Base-by-base conservation (phyloP, 2,329 filamentous ascomycete species). In the Fusarium denticulatum region DNA sequence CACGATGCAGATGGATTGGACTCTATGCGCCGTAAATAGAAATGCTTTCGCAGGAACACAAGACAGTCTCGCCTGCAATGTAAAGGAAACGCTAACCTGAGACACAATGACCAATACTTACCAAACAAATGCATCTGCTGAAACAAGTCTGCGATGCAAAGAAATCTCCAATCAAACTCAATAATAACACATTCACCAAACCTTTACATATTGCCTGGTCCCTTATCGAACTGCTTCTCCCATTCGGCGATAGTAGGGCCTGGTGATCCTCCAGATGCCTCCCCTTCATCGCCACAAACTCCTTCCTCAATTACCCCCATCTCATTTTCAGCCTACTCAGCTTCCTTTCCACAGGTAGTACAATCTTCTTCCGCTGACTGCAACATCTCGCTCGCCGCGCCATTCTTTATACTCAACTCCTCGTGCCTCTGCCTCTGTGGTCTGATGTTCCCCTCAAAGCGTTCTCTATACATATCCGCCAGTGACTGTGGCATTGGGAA, bases 181-280 rank as follows among this genome's bases (percentile, higher is more conserved):
- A n/a, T 8, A 0, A 2, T 18, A 10, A 18, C 13, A 52, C n/a
- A 46, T 28, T 10, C n/a, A 2, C 8, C 13, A 22, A 46, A 20
- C 1, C 13, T 28, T 20, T 22, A 22, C 30, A 13, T 15, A 3
- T 34, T 6, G n/a, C 7, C 20, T 28, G 28, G 5, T 15, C 13
- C 8, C 6, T 12, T 0, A 14, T 28, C 2, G 3, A 34, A 20
- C 9, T n/a, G 1, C n/a, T 34, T 16, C 15, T 55, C 30, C n/a
- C n/a, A n/a, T n/a, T n/a, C n/a, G n/a, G 12, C 11, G 3, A n/a
- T 7, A 26, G 14, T 9, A 57, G 22, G 14, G 30, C 39, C 0
- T 3, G 9, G 5, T 26, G 8, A 24, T 42, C 26, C 7, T 18
- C 22, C 5, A 7, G 22, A 28, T 39, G 43, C 3, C 15, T 34